A percentile compares a stretch with the other conserved stretches of the same genome.
Conservation (phyloP, 805 yeast genomes). For the Kuraishia borneana region DNA sequence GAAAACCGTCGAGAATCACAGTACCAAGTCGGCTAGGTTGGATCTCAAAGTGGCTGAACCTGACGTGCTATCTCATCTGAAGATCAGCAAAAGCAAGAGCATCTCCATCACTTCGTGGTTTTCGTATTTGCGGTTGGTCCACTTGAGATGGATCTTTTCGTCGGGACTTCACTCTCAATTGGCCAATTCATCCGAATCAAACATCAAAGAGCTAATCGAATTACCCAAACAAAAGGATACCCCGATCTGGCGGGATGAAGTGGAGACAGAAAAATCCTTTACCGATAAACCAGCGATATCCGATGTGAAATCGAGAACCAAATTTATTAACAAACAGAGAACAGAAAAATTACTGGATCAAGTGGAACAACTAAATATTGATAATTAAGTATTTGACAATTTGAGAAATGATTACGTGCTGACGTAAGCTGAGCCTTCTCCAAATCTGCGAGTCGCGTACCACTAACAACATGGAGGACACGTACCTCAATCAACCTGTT, state of each 20-base stretch:
- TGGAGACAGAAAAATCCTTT: constrained; percentile 9
- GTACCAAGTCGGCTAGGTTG: constrained; percentile 13
- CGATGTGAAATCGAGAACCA: constrained; percentile 12
- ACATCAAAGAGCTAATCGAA: constrained; percentile 15
- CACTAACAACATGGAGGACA: too few species aligned
- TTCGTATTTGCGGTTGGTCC: constrained; percentile 33
- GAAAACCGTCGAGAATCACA: constrained; percentile 27
- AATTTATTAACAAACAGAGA: constrained; percentile 13
- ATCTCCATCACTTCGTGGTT: constrained; percentile 40
- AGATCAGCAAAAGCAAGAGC: constrained; percentile 26
- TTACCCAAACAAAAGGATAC: constrained; percentile 4
- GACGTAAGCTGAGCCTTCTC: too few species aligned
- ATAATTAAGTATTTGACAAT: too few species aligned
- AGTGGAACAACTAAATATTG: constrained; percentile 4
- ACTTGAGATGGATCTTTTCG: constrained; percentile 39
- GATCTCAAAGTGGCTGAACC: neutral
- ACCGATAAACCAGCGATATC: constrained; percentile 6
- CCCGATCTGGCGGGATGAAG: constrained; percentile 4
- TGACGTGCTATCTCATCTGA: constrained; percentile 8
- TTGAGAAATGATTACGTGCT: too few species aligned
- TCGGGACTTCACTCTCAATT: constrained; percentile 40
- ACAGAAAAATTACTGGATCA: constrained; percentile 11
- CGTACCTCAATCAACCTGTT: constrained; percentile 62
- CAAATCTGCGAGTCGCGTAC: too few species aligned
- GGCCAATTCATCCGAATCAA: constrained; percentile 4